These are phyloP conservation scores for Solanum corneliomulleri DNA, from an alignment of 257 asterid species.

Conservation along the genomic window DNA sequence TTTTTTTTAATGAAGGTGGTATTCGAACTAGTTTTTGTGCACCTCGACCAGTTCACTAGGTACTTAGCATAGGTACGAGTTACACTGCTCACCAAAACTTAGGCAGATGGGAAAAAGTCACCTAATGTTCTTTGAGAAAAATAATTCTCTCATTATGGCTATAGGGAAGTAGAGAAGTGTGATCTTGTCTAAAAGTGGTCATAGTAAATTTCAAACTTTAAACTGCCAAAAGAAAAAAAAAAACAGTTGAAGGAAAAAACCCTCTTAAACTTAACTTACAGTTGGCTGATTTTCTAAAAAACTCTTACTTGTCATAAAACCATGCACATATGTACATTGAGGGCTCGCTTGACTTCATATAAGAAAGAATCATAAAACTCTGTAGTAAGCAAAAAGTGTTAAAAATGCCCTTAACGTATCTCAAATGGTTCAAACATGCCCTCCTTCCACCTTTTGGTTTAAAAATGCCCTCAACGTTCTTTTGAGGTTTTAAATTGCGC, in stretches of 20 bases:
- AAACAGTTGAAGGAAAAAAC: not conserved
- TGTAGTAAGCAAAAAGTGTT: not conserved
- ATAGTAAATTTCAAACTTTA: not conserved
- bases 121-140: not conserved
- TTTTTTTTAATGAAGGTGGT: not conserved
- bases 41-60: not conserved
- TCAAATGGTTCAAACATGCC: too few relatives aligned
- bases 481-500: too few relatives aligned
- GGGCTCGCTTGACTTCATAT: not conserved
- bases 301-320: not conserved
- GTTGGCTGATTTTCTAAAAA: not conserved
- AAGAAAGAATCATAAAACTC: not conserved
- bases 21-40: not conserved
- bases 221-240: not conserved
- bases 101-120: not conserved
- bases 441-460: too few relatives aligned
- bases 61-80: not conserved
- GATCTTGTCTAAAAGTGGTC: not conserved
- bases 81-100: not conserved
- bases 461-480: too few relatives aligned
- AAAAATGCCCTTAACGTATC: too few relatives aligned
- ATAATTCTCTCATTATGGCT: not conserved
- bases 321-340: not conserved
- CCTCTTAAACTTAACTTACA: not conserved
- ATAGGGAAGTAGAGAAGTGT: not conserved